Conservation (phyloP, 345 rosid genomes). For the Aegle marmelos region DNA sequence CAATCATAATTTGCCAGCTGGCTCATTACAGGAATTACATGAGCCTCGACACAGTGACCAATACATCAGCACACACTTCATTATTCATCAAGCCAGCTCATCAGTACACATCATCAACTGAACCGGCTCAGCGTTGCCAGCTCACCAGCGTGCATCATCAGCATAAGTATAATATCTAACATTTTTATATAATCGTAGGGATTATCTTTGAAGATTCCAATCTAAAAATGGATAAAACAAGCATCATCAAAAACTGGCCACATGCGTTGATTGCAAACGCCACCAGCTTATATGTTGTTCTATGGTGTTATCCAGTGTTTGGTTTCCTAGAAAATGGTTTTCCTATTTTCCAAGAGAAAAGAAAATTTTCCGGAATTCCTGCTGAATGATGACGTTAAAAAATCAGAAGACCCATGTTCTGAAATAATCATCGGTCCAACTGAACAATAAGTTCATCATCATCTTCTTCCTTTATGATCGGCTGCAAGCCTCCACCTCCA, state of each 20-base stretch:
- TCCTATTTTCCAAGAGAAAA: background rate
- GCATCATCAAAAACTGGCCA: background rate
- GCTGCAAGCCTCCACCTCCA: too few species aligned
- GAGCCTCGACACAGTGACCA: too few species aligned
- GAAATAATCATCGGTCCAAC: background rate
- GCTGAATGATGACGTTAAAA: background rate
- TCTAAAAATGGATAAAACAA: background rate
- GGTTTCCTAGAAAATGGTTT: background rate
- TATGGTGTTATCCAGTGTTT: background rate
- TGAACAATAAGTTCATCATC: background rate
- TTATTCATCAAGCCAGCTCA: too few species aligned
- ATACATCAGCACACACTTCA: too few species aligned
- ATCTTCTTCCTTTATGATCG: background rate
- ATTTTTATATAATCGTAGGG: background rate
- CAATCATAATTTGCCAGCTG: too few species aligned
- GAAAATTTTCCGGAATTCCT: background rate
- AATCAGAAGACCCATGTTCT: background rate
- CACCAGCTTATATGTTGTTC: background rate
- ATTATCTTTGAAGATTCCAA: background rate
- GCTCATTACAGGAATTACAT: too few species aligned
- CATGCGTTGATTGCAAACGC: background rate
- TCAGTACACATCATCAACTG: too few species aligned
- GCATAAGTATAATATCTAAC: too few species aligned
- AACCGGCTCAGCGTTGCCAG: too few species aligned
- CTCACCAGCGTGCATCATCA: too few species aligned